These are phyloP conservation scores for Aspergillus caelatus DNA, from an alignment of 2,329 filamentous ascomycete genomes.

Conservation along the genomic window DNA sequence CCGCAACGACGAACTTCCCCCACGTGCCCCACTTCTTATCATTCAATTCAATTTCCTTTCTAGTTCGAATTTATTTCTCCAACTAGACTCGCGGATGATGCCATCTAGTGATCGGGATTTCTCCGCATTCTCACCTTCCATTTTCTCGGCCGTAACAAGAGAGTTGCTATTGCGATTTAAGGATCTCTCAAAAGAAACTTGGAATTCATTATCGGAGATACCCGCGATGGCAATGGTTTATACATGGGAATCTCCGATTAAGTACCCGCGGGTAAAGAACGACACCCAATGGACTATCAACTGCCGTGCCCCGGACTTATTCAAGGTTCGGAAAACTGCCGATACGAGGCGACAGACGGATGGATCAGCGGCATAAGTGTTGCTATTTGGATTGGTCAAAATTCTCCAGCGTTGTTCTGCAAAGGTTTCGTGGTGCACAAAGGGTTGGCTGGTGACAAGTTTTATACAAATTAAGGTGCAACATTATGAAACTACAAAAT, in stretches of 20 bases:
- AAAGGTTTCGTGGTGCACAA: not conserved
- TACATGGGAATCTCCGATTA: not conserved
- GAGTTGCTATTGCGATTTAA: not conserved
- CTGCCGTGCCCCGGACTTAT: not conserved
- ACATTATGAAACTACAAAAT: not conserved
- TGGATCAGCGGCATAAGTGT: not conserved
- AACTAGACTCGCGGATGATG: not conserved
- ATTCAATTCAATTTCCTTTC: not conserved
- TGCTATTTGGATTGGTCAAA: not conserved
- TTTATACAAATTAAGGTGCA: not conserved
- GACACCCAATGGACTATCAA: not conserved
- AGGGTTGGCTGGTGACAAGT: not conserved
- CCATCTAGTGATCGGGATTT: not conserved
- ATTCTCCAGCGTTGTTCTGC: not conserved
- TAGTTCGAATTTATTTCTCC: not conserved
- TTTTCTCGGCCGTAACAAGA: not conserved
- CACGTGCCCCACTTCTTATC: slow-evolving; percentile 9
- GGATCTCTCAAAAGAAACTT: not conserved
- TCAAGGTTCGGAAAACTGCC: not conserved
- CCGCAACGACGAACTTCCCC: not conserved
- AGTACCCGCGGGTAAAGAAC: not conserved
- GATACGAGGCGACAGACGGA: not conserved
- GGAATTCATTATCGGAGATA: not conserved
- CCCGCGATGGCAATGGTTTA: not conserved
- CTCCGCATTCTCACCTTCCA: not conserved